Percentiles rank a stretch among this genome's conserved stretches.
These are phyloP conservation scores for Ascochyta clinopodiicola DNA, from an alignment of 2,329 filamentous ascomycete genomes.

Conservation along the genomic window DNA sequence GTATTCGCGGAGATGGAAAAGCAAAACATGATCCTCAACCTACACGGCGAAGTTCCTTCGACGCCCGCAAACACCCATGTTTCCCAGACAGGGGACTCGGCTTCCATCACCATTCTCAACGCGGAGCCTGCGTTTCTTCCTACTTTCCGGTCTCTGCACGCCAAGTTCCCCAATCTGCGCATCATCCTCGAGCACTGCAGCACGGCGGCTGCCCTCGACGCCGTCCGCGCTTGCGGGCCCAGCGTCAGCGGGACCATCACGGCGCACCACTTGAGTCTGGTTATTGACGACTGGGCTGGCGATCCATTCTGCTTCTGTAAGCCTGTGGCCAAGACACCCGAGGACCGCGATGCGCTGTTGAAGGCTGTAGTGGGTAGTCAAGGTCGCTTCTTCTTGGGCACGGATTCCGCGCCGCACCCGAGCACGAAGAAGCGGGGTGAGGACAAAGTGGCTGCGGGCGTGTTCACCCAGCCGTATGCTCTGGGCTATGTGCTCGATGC, in stretches of 20 bases:
- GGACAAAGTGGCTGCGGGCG: constrained; percentile 67
- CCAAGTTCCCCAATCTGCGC: constrained; percentile 73
- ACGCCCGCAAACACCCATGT: constrained; percentile 41
- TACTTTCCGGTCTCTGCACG: constrained; percentile 75
- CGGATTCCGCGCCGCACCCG: constrained; percentile 74
- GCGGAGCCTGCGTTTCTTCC: constrained; percentile 82
- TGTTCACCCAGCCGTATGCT: constrained; percentile 79
- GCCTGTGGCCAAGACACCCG: constrained; percentile 68
- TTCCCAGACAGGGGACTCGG: constrained; percentile 18
- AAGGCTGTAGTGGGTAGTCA: constrained; percentile 62
- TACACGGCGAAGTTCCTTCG: constrained; percentile 86
- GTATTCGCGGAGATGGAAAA: constrained; percentile 91
- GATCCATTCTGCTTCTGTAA: constrained; percentile 83
- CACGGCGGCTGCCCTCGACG: constrained; percentile 78
- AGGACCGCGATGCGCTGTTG: constrained; percentile 75
- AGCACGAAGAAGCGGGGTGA: constrained; percentile 65
- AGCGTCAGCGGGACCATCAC: constrained; percentile 84
- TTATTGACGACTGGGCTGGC: constrained; percentile 73
- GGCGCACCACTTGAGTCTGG: constrained; percentile 83
- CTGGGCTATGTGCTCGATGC: constrained; percentile 70
- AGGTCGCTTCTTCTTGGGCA: constrained; percentile 75
- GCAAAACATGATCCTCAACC: constrained; percentile 81
- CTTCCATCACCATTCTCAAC: constrained; percentile 60
- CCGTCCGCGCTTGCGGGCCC: constrained; percentile 77
- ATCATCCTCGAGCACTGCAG: constrained; percentile 84